A percentile compares a stretch with the other conserved stretches of the same genome.
These are phyloP conservation scores for Xylariaceae sp. DNA, from an alignment of 2,329 filamentous ascomycete species.

Conservation along the genomic window DNA sequence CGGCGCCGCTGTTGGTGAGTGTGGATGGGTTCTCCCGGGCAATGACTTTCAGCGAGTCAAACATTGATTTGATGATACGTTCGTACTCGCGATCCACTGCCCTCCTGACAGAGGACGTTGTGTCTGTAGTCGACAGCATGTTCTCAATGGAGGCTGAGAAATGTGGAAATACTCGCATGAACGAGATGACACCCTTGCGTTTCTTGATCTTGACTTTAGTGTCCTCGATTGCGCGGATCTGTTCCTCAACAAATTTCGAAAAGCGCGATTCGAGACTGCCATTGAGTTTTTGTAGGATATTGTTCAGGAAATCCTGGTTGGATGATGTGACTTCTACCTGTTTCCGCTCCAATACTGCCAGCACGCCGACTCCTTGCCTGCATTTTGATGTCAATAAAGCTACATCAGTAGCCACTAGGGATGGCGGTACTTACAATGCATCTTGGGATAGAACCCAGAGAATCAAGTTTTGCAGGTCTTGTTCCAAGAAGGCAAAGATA, in stretches of 20 bases:
- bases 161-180: conserved; percentile 87
- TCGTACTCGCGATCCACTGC: conserved; percentile 85
- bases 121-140: conserved; percentile 62
- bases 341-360: conserved; percentile 76
- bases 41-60: conserved; percentile 93
- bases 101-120: conserved; percentile 61
- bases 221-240: conserved; percentile 92
- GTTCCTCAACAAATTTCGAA: conserved; percentile 86
- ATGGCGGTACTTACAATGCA: conserved; percentile 64
- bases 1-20: conserved; percentile 41
- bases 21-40: conserved; percentile 64
- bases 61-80: conserved; percentile 90
- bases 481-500: conserved; percentile 77
- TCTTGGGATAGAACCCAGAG: conserved; percentile 80
- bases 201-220: conserved; percentile 99
- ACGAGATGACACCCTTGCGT: conserved; percentile 91
- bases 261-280: conserved; percentile 71
- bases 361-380: conserved; percentile 84
- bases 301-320: conserved; percentile 87
- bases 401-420: neutral
- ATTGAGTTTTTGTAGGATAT: conserved; percentile 74
- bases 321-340: conserved; percentile 77
- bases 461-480: conserved; percentile 72
- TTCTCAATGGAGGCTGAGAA: conserved; percentile 82
- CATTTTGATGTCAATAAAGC: conserved; percentile 11